These are phyloP conservation scores for Suhomyces pyralidae DNA, from an alignment of 805 yeast genomes.

Conservation along the genomic window DNA sequence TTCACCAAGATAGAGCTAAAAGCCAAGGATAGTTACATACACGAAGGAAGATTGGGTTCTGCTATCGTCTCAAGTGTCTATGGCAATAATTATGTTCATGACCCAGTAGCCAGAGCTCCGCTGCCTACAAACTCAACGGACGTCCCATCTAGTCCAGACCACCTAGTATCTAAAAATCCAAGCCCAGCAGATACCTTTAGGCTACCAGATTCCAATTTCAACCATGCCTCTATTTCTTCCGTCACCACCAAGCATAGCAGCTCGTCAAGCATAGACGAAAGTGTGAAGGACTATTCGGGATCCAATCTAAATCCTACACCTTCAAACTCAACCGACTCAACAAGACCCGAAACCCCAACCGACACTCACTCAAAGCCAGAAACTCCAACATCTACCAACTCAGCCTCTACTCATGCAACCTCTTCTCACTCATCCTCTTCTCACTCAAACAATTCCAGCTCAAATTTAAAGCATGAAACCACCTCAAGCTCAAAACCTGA, in stretches of 20 bases:
- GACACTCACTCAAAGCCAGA: not conserved
- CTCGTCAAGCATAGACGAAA: not conserved
- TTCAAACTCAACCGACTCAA: not conserved
- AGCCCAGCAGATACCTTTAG: not conserved
- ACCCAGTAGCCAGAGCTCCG: conserved; percentile 12
- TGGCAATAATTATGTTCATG: conserved; percentile 7
- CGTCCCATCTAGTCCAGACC: not conserved
- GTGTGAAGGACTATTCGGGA: not conserved
- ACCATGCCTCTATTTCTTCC: not conserved
- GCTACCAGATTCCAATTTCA: not conserved
- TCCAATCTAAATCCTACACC: not conserved
- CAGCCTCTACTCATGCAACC: too few relatives aligned
- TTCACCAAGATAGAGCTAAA: conserved; percentile 44
- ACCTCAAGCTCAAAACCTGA: not conserved
- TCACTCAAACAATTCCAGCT: not conserved
- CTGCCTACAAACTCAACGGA: conserved; percentile 20
- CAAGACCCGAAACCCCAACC: not conserved
- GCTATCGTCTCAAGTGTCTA: conserved; percentile 26
- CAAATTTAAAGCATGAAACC: too few relatives aligned
- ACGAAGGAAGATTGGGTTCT: conserved; percentile 32
- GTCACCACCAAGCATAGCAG: conserved; percentile 1
- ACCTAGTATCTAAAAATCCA: not conserved
- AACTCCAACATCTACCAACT: not conserved
- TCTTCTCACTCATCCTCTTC: too few relatives aligned
- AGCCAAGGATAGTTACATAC: conserved; percentile 11